Conservation (phyloP, 2,329 filamentous ascomycete genomes). For the Penicillium sp. region DNA sequence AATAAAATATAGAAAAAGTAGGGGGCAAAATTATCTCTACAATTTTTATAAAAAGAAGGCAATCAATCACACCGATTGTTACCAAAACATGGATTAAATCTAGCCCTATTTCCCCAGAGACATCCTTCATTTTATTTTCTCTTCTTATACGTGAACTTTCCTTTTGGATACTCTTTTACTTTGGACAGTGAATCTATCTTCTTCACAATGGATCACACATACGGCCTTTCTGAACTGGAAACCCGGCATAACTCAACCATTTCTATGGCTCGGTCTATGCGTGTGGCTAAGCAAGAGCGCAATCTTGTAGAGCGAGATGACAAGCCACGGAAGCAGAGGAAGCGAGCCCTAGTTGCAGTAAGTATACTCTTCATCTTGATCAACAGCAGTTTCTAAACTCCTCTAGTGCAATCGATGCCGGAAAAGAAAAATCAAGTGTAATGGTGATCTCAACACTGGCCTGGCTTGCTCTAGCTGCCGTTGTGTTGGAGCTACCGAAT, state of each 20-base stretch:
- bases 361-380: slow-evolving; percentile 5
- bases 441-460: slow-evolving; percentile 76
- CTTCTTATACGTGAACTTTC: slow-evolving; percentile 11
- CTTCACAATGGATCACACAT: slow-evolving; percentile 5
- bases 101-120: slow-evolving; percentile 30
- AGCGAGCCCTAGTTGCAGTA: slow-evolving; percentile 56
- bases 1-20: neutral
- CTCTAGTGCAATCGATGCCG: slow-evolving; percentile 80
- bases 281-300: slow-evolving; percentile 27
- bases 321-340: slow-evolving; percentile 43
- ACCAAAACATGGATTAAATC: slow-evolving; percentile 36
- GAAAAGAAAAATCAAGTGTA: slow-evolving; percentile 93
- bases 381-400: slow-evolving; percentile 4
- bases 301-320: slow-evolving; percentile 33
- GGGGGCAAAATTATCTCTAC: neutral
- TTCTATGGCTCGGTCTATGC: slow-evolving; percentile 26
- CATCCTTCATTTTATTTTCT: slow-evolving; percentile 22
- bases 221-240: slow-evolving; percentile 7
- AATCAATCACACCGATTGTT: slow-evolving; percentile 28
- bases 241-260: slow-evolving; percentile 23
- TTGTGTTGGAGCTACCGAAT: slow-evolving; percentile 62
- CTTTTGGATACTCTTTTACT: slow-evolving; percentile 14
- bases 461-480: slow-evolving; percentile 80
- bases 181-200: neutral
- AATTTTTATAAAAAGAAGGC: slow-evolving; percentile 9